phyloP scores from a whole-genome alignment of 345 rosid species.

The Populus alba region DNA sequence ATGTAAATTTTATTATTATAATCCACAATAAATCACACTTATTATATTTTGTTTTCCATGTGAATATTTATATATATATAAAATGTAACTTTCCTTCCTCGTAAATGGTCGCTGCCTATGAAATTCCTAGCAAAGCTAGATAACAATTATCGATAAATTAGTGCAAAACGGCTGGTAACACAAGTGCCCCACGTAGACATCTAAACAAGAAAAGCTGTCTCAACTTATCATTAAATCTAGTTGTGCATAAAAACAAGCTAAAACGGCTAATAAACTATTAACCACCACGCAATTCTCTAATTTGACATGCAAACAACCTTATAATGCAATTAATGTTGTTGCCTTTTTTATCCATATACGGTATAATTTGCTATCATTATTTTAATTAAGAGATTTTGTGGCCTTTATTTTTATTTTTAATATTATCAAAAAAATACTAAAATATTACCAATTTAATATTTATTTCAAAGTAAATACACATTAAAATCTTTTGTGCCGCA shows the following conservation, averaged over 20 bases:
- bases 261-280: not conserved
- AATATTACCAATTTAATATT: too few relatives aligned
- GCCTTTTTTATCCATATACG: too few relatives aligned
- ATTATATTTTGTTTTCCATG: too few relatives aligned
- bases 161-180: not conserved
- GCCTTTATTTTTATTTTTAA: not conserved
- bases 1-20: too few relatives aligned
- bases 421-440: too few relatives aligned
- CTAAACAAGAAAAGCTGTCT: not conserved
- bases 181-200: too few relatives aligned
- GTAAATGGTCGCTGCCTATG: not conserved
- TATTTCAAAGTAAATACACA: too few relatives aligned
- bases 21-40: rapidly evolving
- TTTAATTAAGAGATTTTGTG: not conserved
- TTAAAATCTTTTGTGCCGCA: too few relatives aligned
- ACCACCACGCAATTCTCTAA: not conserved
- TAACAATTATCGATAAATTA: too few relatives aligned
- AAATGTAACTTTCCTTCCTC: not conserved
- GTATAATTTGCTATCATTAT: too few relatives aligned
- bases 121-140: not conserved
- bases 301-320: not conserved
- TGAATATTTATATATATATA: too few relatives aligned
- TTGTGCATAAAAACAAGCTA: not conserved
- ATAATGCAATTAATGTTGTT: not conserved
- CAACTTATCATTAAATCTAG: not conserved